phyloP scores from a whole-genome alignment of 768 basidiomycete species.

The Megacollybia marginata region DNA sequence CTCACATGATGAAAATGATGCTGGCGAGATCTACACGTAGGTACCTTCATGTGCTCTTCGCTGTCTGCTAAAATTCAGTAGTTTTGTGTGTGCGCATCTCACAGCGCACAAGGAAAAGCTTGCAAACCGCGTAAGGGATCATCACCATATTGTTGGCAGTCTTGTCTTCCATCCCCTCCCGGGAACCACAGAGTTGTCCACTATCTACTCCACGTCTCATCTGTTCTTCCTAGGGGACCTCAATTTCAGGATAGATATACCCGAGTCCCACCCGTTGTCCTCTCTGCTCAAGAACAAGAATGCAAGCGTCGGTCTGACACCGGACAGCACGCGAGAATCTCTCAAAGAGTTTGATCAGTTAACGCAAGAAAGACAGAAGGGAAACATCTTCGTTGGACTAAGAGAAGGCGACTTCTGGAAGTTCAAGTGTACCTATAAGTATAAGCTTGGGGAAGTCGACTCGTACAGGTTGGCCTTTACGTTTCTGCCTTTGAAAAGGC shows the following conservation, averaged over 20 bases:
- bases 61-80: conserved; percentile 20
- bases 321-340: conserved; percentile 46
- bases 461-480: conserved; percentile 54
- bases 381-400: conserved; percentile 63
- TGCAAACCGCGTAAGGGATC: conserved; percentile 64
- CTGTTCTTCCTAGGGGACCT: conserved; percentile 92
- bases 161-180: conserved; percentile 66
- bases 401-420: conserved; percentile 82
- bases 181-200: conserved; percentile 34
- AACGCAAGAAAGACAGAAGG: conserved; percentile 50
- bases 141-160: conserved; percentile 69
- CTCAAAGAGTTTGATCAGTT: conserved; percentile 74
- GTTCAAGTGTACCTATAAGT: conserved; percentile 92
- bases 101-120: conserved; percentile 73
- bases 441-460: conserved; percentile 72
- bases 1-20: conserved; percentile 39
- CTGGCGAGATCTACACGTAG: conserved; percentile 81
- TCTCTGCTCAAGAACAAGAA: conserved; percentile 21
- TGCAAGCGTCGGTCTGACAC: conserved; percentile 35
- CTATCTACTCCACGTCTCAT: conserved; percentile 81
- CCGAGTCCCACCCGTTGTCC: conserved; percentile 43
- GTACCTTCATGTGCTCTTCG: conserved; percentile 20
- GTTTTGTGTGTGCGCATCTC: conserved; percentile 90
- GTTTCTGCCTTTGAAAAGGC: background rate
- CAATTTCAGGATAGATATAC: conserved; percentile 79